Conservation (phyloP, 306 rosid species). For the Albizia julibrissin region DNA sequence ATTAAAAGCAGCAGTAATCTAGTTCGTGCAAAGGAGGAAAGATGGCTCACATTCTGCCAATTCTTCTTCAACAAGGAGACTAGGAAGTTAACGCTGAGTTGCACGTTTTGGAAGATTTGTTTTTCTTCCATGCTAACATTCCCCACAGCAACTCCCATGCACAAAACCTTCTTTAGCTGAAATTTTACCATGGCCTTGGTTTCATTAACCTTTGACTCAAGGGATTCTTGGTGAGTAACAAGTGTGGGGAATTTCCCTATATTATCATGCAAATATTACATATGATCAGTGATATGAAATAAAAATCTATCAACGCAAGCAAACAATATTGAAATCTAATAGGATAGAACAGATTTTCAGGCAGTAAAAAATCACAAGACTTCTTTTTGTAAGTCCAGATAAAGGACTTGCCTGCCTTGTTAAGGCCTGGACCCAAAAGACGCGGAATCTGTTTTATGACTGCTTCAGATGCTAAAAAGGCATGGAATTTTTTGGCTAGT, state of each 20-base stretch:
- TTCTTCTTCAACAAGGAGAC: slow-evolving; percentile 84
- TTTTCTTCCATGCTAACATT: slow-evolving; percentile 89
- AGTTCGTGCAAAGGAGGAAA: not conserved
- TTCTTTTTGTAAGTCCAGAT: not conserved
- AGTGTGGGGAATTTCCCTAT: slow-evolving; percentile 85
- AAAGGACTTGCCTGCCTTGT: slow-evolving; percentile 76
- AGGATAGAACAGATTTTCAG: too few relatives aligned
- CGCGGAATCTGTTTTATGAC: slow-evolving; percentile 91
- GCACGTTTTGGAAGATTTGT: slow-evolving; percentile 85
- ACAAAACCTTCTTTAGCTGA: slow-evolving; percentile 86
- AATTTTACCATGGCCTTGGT: slow-evolving; percentile 84
- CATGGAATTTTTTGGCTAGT: slow-evolving; percentile 80
- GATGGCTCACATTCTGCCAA: slow-evolving; percentile 78
- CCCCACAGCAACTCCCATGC: slow-evolving; percentile 94
- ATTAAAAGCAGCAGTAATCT: not conserved
- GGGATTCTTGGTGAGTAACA: slow-evolving; percentile 83
- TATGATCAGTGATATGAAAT: not conserved
- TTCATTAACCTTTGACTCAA: slow-evolving; percentile 79
- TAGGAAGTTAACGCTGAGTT: slow-evolving; percentile 79
- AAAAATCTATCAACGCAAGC: not conserved
- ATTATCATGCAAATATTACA: not conserved
- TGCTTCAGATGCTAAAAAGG: slow-evolving; percentile 89
- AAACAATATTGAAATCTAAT: not conserved
- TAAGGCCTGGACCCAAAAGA: slow-evolving; percentile 89
- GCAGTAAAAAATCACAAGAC: not conserved